These are phyloP conservation scores for Acer campestre DNA, from an alignment of 345 rosid species.

Conservation along the genomic window DNA sequence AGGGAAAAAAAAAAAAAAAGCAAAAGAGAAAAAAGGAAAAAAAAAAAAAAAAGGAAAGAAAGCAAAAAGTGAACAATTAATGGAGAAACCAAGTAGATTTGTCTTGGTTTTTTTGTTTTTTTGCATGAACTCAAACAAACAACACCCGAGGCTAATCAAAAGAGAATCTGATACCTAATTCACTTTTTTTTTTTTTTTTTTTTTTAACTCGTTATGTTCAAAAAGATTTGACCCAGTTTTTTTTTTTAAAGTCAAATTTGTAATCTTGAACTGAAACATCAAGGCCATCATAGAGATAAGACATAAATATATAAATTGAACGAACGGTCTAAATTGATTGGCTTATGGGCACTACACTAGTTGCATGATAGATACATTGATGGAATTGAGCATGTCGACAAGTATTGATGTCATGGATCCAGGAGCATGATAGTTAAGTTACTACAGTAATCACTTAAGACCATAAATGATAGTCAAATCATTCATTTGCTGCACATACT, in stretches of 20 bases:
- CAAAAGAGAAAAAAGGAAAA: background rate
- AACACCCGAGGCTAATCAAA: conserved; percentile 8
- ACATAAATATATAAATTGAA: background rate
- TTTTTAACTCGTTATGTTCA: background rate
- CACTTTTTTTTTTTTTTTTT: background rate
- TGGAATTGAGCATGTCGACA: background rate
- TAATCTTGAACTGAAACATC: conserved; percentile 16
- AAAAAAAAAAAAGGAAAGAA: no score
- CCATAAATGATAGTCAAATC: conserved; percentile 25
- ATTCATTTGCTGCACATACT: background rate
- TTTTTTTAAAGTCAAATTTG: conserved; percentile 17
- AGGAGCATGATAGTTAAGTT: conserved; percentile 21
- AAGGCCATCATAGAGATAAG: conserved; percentile 6
- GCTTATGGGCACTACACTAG: conserved; percentile 10
- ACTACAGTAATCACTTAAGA: conserved; percentile 5
- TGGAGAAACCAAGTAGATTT: conserved; percentile 12
- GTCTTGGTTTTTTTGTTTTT: conserved; percentile 17
- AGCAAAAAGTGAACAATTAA: background rate
- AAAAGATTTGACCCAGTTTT: conserved; percentile 22
- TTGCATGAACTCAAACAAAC: conserved; percentile 7
- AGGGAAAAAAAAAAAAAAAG: background rate
- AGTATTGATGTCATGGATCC: background rate
- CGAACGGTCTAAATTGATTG: conserved; percentile 29
- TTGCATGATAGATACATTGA: conserved; percentile 19
- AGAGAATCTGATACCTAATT: conserved; percentile 38